Evolutionary conservation across 495 filamentous ascomycete species (phyloP), one percentile per base, ranked within the genome.

Genomic region (Aspergillus panamensis): DNA sequence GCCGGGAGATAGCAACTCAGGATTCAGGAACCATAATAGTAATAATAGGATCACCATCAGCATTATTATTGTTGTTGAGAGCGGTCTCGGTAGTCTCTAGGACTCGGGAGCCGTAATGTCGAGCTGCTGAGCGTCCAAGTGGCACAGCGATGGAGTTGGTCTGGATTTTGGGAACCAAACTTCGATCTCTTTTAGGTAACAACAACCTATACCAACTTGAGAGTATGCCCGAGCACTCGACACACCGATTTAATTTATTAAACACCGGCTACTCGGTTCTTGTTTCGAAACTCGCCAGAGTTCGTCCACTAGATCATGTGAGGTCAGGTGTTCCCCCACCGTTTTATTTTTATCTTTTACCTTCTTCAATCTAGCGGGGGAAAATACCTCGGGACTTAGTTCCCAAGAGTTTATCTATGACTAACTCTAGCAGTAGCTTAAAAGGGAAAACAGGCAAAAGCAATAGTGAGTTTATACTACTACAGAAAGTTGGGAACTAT

Each of bases 291-390:
- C 25, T 25, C 25, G 5, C 25, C 25, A 25, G 42, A 45, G 42
- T 45, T 39, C 35, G 14, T 39, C 35, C 35, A 39, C 10, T n/a
- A 6, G 16, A 20, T 20, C 42, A 45, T 17, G 42, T 45, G 42
- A 20, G 16, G 19, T 45, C 42, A 20, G 3, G n/a, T 45, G 42
- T 20, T 21, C 16, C 40, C 17, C 16, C 42, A 20, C 16, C 17
- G 5, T 16, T 52, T 51, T 51, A 51, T 51, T 51, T 52, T 33
- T 19, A 37, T 52, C 20, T 6, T 50, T 20, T 37, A 51, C 8
- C n/a, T 21, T 20, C 17, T 21, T 45, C 1, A 3, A 2, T 25
- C 5, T 25, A 25, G 25, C 25, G 25, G 25, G 2, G 25, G 25
- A 25, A 5, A 5, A 25, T n/a, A n/a, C n/a, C n/a, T n/a, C n/a